phyloP scores from a whole-genome alignment of 495 filamentous ascomycete genomes.

The Glarea lozoyensis region DNA sequence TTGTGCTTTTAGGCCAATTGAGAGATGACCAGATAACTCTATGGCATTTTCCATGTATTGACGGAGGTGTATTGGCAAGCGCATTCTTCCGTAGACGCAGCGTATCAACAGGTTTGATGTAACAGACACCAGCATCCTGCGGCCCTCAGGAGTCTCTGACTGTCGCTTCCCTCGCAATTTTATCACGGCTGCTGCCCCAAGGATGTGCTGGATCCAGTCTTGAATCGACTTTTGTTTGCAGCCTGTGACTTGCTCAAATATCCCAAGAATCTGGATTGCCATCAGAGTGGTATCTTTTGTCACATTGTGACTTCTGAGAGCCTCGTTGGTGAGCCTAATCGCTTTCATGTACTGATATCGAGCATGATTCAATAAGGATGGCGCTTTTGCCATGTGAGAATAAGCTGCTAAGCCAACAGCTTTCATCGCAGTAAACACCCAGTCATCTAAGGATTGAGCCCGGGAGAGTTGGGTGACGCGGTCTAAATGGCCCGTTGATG shows the following conservation, averaged over 20 bases:
- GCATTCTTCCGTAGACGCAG: conserved; percentile 26
- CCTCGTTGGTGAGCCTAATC: conserved; percentile 37
- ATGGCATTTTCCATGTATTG: conserved; percentile 27
- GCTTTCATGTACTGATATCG: conserved; percentile 40
- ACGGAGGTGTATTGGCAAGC: conserved; percentile 27
- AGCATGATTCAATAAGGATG: conserved; percentile 29
- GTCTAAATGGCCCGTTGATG: conserved; percentile 24
- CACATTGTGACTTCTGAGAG: conserved; percentile 43
- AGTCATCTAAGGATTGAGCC: conserved; percentile 21
- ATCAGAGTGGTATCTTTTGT: conserved; percentile 54
- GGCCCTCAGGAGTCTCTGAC: conserved; percentile 39
- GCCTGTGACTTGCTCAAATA: conserved; percentile 46
- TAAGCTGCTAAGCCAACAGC: conserved; percentile 44
- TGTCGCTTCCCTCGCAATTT: conserved; percentile 47
- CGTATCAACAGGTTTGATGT: conserved; percentile 33
- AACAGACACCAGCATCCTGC: conserved; percentile 47
- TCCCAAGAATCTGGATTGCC: conserved; percentile 48
- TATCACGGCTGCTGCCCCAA: conserved; percentile 50
- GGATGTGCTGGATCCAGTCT: conserved; percentile 51
- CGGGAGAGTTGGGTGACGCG: conserved; percentile 19
- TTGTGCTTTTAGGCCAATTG: conserved; percentile 23
- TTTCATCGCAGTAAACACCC: conserved; percentile 33
- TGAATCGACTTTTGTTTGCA: conserved; percentile 34
- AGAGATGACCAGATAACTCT: conserved; percentile 10
- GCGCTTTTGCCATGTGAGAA: conserved; percentile 30